Percentiles rank a stretch among this genome's conserved stretches.
Evolutionary conservation across 1,284 basidiomycete species (phyloP).

Genomic region (Mycosarcoma mackinlayi): DNA sequence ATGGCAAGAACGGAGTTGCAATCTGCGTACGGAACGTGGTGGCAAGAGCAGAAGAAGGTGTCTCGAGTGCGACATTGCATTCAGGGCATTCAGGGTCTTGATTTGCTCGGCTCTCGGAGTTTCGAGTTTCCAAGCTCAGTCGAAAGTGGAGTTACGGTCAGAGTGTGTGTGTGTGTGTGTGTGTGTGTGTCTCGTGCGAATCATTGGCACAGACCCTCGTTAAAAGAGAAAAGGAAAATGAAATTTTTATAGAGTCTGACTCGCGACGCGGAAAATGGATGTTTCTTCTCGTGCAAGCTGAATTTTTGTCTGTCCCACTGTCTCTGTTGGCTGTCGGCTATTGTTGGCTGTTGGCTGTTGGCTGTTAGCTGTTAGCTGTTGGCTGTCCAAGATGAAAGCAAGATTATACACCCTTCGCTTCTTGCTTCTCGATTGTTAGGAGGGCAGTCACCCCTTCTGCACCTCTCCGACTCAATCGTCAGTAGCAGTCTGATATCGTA

Average conservation of each 20-base stretch:
- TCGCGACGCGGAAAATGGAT: constrained; percentile 7
- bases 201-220: constrained; percentile 17
- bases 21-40: constrained; percentile 5
- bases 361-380: too few species aligned
- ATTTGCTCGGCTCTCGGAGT: constrained; percentile 30
- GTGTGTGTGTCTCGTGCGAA: constrained; percentile 34
- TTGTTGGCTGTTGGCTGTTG: too few species aligned
- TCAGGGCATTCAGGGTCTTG: constrained; percentile 7
- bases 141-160: constrained; percentile 17
- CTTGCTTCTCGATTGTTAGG: constrained; percentile 46
- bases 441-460: constrained; percentile 50
- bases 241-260: constrained; percentile 12
- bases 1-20: too few species aligned
- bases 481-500: constrained; percentile 29
- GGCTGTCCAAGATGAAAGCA: constrained; percentile 10
- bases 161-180: too few species aligned
- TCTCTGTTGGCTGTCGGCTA: too few species aligned
- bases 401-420: constrained; percentile 14
- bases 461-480: constrained; percentile 43
- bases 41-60: constrained; percentile 1
- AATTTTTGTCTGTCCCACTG: too few species aligned
- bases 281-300: constrained; percentile 6
- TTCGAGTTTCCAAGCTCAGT: constrained; percentile 21
- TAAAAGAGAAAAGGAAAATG: constrained; percentile 5
- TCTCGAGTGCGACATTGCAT: neutral